Evolutionary conservation across 139 green algal species (phyloP).

Genomic region (Coelastrella sp.): DNA sequence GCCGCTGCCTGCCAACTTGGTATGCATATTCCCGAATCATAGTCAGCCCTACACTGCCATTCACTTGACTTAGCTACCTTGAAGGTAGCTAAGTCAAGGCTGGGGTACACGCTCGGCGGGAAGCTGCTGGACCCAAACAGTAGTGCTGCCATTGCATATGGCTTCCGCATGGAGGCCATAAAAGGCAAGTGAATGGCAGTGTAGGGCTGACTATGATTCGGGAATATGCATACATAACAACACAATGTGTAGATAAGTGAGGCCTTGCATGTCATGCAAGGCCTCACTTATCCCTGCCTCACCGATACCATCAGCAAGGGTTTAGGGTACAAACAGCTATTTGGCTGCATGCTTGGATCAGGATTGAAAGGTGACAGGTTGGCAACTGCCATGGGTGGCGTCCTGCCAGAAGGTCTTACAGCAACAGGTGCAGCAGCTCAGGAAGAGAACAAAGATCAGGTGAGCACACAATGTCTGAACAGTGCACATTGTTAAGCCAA

Average conservation of each 20-base stretch:
- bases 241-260: too few species aligned
- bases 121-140: conserved; percentile 84
- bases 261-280: background rate
- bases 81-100: conserved; percentile 62
- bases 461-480: background rate
- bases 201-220: too few species aligned
- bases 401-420: conserved; percentile 3
- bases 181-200: background rate
- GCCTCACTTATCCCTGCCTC: too few species aligned
- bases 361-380: conserved; percentile 20
- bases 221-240: too few species aligned
- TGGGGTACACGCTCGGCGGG: conserved; percentile 81
- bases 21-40: too few species aligned
- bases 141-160: conserved; percentile 78
- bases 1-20: too few species aligned
- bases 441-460: background rate
- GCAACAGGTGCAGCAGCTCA: background rate
- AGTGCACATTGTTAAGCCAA: too few species aligned
- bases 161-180: conserved; percentile 78
- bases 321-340: too few species aligned
- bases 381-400: background rate
- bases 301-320: too few species aligned
- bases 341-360: background rate
- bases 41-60: too few species aligned
- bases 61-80: too few species aligned